Evolutionary conservation across 169 alveolate genomes (phyloP).

Genomic region (Plasmodium gaboni): DNA sequence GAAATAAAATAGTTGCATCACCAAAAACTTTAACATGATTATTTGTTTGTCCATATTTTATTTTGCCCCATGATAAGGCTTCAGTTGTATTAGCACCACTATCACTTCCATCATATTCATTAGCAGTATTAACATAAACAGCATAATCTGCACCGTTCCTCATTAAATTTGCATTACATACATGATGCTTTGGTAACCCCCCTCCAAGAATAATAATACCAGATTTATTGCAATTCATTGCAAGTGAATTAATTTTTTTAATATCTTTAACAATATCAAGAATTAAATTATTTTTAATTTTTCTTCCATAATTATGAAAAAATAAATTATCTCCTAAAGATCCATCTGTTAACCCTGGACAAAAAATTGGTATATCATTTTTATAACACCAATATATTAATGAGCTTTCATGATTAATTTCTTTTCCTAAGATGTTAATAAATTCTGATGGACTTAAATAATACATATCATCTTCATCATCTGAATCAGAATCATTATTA

Average conservation of each 20-base stretch:
- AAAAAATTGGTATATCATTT: constrained; percentile 98
- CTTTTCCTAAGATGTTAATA: constrained; percentile 95
- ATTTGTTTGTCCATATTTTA: constrained; percentile 91
- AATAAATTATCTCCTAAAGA: constrained; percentile 97
- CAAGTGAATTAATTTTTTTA: constrained; percentile 93
- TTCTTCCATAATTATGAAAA: constrained; percentile 89
- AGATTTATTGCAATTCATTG: constrained; percentile 93
- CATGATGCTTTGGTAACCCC: constrained; percentile 99
- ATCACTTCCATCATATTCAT: constrained; percentile 99
- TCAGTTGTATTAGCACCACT: constrained; percentile 99
- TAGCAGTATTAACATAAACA: constrained; percentile 97
- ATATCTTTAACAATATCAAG: constrained; percentile 96
- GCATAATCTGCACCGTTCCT: constrained; percentile 99
- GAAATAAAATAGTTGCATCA: constrained; percentile 96
- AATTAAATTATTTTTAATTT: constrained; percentile 85
- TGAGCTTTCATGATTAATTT: constrained; percentile 95
- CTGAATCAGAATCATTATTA: background rate
- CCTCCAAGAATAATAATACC: constrained; percentile 99
- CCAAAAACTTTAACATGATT: constrained; percentile 97
- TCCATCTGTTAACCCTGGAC: constrained; percentile 99
- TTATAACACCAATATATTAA: constrained; percentile 98
- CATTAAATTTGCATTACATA: constrained; percentile 99
- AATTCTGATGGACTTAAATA: constrained; percentile 92
- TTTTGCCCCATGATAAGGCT: constrained; percentile 99
- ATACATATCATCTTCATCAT: constrained; percentile 83